Evolutionary conservation across 129 eudicot genomes (phyloP), one percentile per base, ranked within the genome.

Genomic region (Silybum marianum): DNA sequence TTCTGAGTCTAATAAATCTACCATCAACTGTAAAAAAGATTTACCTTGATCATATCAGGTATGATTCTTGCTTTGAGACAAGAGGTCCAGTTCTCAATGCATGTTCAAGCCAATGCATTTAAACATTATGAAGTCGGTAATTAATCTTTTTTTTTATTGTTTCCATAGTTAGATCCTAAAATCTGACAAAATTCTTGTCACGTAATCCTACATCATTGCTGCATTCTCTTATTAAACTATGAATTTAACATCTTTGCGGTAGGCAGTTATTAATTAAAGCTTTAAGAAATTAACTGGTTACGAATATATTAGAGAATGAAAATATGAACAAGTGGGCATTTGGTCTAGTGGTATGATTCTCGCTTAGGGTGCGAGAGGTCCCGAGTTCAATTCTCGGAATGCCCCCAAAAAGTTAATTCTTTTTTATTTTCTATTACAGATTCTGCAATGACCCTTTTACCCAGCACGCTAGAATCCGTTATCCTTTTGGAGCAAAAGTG

Each of bases 261-360:
- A 67, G 66, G 66, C 67, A 42, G 2, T 44, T 68, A 58, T 6
- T 32, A 63, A 63, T n/a, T n/a, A n/a, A 13, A 54, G 65, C 83
- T 28, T 51, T 70, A 26, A 30, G 42, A 46, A 18, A 3, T 30
- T 63, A 70, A n/a, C n/a, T n/a, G n/a, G n/a, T 23, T 69, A 68
- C 42, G 46, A 14, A 79, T 46, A 69, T 10, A 46, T 12, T n/a
- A 69, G 71, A 26, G 14, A 44, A 44, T 78, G 32, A 48, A 26
- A 32, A 46, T 78, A 28, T 69, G 51, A 80, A 81, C 74, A 81
- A 73, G 8, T 21, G 93, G 92, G 95, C 97, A 87, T 90, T 93
- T 93, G 97, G 94, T 91, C 91, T 93, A 89, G 97, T 91, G 98
- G 98, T 94, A 90, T 88, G 95, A 94, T 90, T 90, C 97, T 91